These are phyloP conservation scores for Phanerodontia chrysosporium DNA, from an alignment of 768 basidiomycete genomes.

Conservation along the genomic window DNA sequence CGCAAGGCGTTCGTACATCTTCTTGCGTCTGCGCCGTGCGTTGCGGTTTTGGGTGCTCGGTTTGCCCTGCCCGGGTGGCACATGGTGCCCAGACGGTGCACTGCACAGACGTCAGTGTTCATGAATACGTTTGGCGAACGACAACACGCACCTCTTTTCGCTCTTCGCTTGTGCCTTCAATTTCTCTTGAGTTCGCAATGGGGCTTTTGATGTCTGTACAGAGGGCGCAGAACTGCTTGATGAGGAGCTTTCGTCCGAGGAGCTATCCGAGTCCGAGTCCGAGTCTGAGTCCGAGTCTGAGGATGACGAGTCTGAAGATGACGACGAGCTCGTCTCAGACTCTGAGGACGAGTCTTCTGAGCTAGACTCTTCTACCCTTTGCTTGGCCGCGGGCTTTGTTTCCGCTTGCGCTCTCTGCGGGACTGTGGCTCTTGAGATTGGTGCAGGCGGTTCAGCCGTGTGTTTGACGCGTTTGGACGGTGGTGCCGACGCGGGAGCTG, in stretches of 20 bases:
- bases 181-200: conserved; percentile 16
- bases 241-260: conserved; percentile 22
- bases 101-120: no score
- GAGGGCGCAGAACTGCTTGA: conserved; percentile 21
- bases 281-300: conserved; percentile 22
- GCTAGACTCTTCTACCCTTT: neutral
- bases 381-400: neutral
- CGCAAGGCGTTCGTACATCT: conserved; percentile 28
- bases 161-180: neutral
- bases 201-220: conserved; percentile 20
- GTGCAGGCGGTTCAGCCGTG: neutral
- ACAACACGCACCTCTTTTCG: conserved; percentile 2
- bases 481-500: neutral
- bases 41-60: conserved; percentile 54
- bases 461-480: neutral
- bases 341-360: conserved; percentile 8
- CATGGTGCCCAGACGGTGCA: conserved; percentile 19
- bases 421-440: neutral
- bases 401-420: neutral
- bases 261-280: conserved; percentile 19
- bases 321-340: conserved; percentile 7
- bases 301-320: conserved; percentile 3
- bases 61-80: conserved; percentile 62
- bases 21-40: conserved; percentile 48
- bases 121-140: no score